Conservation (phyloP, 164 flowering plant species). For the Magnolia changhungtana region DNA sequence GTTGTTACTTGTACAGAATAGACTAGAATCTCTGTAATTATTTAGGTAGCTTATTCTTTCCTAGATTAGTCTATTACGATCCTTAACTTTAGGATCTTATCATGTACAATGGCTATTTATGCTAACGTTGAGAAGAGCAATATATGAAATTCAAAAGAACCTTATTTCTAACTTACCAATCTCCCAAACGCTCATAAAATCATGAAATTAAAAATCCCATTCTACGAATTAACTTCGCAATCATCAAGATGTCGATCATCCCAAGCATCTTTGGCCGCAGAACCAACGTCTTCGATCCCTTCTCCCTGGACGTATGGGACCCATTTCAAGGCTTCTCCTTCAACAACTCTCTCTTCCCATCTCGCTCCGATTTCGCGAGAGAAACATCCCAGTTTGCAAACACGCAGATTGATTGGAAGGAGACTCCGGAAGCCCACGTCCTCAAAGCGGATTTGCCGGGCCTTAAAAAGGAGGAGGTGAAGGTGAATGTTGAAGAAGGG, state of each 20-base stretch:
- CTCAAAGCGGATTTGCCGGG: conserved; percentile 47
- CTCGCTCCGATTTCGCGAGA: conserved; percentile 10
- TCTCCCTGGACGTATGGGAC: conserved; percentile 16
- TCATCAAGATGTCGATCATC: conserved; percentile 3
- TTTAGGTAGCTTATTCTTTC: no score
- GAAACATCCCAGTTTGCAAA: conserved; percentile 17
- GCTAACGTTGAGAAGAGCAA: no score
- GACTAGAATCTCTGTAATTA: no score
- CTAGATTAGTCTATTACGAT: no score
- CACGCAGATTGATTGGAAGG: conserved; percentile 37
- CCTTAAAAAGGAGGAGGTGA: conserved; percentile 36
- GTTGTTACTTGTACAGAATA: no score
- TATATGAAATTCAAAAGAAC: no score
- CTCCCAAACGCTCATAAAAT: no score
- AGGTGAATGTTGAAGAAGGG: conserved; percentile 42
- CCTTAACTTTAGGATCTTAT: no score
- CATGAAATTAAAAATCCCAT: no score
- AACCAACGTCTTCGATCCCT: conserved; percentile 15
- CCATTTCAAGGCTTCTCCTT: conserved; percentile 11
- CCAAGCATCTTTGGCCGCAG: conserved; percentile 14
- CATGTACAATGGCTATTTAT: no score
- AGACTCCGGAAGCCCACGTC: conserved; percentile 37
- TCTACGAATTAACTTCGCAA: neutral
- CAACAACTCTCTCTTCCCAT: neutral
- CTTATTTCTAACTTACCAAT: no score